Evolutionary conservation across 2,329 filamentous ascomycete species (phyloP).

Genomic region (Fusarium buharicum): DNA sequence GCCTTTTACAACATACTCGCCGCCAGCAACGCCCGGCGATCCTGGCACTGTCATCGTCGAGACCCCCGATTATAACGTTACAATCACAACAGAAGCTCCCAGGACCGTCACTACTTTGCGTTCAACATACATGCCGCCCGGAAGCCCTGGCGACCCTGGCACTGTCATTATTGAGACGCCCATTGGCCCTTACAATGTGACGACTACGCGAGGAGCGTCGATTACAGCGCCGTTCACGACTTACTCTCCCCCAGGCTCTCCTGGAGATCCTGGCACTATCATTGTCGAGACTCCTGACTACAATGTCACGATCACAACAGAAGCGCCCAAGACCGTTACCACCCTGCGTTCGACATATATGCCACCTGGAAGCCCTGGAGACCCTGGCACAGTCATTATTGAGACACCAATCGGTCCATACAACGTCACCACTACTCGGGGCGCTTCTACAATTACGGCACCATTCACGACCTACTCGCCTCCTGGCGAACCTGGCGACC

Average conservation of each 20-base stretch:
- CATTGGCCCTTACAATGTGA: slow-evolving; percentile 19
- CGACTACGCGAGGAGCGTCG: slow-evolving; percentile 17
- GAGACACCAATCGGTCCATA: slow-evolving; percentile 12
- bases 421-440: not conserved
- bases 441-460: not conserved
- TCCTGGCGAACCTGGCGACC: not conserved
- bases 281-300: slow-evolving; percentile 25
- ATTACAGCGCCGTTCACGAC: slow-evolving; percentile 23
- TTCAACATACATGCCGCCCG: slow-evolving; percentile 11
- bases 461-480: not conserved
- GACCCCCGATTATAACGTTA: slow-evolving; percentile 14
- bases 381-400: slow-evolving; percentile 24
- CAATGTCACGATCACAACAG: slow-evolving; percentile 12
- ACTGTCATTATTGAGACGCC: slow-evolving; percentile 26
- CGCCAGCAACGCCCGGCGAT: slow-evolving; percentile 10
- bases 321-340: not conserved
- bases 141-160: slow-evolving; percentile 16
- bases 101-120: slow-evolving; percentile 1
- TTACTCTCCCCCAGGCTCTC: slow-evolving; percentile 3
- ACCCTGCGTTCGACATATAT: slow-evolving; percentile 8
- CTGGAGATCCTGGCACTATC: slow-evolving; percentile 23
- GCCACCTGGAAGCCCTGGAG: slow-evolving; percentile 12
- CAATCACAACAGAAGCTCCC: slow-evolving; percentile 5
- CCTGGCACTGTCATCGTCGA: slow-evolving; percentile 22
- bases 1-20: slow-evolving; percentile 13